Base-by-base conservation (phyloP, 1,284 basidiomycete species). In the Veloboletus limbatus region DNA sequence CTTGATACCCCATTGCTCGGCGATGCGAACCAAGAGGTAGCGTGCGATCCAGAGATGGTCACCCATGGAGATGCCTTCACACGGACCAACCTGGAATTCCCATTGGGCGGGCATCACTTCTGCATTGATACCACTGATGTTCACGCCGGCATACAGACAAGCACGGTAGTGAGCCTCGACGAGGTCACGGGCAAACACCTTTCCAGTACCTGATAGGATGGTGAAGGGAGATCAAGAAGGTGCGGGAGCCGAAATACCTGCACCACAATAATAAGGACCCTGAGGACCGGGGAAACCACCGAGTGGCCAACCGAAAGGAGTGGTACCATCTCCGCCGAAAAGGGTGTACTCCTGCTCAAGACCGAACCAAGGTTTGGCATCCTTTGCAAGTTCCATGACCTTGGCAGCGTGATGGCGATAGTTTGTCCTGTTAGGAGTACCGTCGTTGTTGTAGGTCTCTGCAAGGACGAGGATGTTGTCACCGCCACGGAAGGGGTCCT, bases 61-160 rank as follows among this genome's bases (percentile, higher is more conserved):
- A 61, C 96, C 96, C 92, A 99, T 97, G 58, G 90, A 81, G 70
- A 99, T 97, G 56, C 96, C 96, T 70, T 90, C 87, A 67, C 96
- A 98, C 32, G 96, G 96, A 52, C 96, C 96, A 60, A 99, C 94
- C 74, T 99, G 97, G 89, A 97, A 99, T 76, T 99, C 96, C 95
- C 95, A 98, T 74, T 99, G 97, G 50, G 95, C 88, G 22, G 97
- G 96, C 96, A 99, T 98, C 60, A 99, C 97, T 76, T 99, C 97
- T 56, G 97, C 97, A 71, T 99, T 99, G 77, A 99, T 98, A 68
- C 97, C 97, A 54, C 92, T 96, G 76, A 98, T 98, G 77, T 94
- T 95, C 74, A 99, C 81, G 60, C 94, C 95, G 57, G 97, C 78
- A 72, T 98, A 97, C 51, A 99, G 82, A 73, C 96, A 99, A 47